Conservation (phyloP, 73 alveolate species). For the Symbiodinium pilosum region DNA sequence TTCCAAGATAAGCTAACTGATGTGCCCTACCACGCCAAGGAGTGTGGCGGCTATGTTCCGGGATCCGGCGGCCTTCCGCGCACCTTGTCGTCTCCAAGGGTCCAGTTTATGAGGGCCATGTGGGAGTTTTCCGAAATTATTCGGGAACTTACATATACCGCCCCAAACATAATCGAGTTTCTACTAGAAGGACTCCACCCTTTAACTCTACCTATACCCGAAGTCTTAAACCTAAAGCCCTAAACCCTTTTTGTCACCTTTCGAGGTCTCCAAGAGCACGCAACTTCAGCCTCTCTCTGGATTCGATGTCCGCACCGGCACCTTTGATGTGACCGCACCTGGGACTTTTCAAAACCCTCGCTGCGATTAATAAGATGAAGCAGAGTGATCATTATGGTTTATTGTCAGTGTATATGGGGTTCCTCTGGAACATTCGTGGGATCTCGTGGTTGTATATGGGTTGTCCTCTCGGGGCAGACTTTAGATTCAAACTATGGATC, state of each 20-base stretch:
- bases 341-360: no score
- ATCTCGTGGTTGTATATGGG: background rate
- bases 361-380: no score
- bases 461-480: background rate
- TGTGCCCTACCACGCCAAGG: background rate
- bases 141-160: no score
- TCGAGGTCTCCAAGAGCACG: constrained; percentile 15
- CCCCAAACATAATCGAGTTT: no score
- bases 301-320: constrained; percentile 52
- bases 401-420: background rate
- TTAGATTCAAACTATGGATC: background rate
- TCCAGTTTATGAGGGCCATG: background rate
- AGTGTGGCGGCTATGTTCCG: constrained; percentile 17
- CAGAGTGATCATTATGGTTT: background rate
- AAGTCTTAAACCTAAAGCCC: no score
- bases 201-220: no score
- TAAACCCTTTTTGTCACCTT: no score
- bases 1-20: no score
- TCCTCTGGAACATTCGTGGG: no score
- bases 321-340: constrained; percentile 26
- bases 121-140: no score
- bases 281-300: constrained; percentile 48
- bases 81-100: background rate
- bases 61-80: constrained; percentile 1
- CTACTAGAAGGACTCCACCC: no score